Evolutionary conservation across 495 filamentous ascomycete genomes (phyloP), one percentile per base, ranked within the genome.

Genomic region (Tricharina praecox): DNA sequence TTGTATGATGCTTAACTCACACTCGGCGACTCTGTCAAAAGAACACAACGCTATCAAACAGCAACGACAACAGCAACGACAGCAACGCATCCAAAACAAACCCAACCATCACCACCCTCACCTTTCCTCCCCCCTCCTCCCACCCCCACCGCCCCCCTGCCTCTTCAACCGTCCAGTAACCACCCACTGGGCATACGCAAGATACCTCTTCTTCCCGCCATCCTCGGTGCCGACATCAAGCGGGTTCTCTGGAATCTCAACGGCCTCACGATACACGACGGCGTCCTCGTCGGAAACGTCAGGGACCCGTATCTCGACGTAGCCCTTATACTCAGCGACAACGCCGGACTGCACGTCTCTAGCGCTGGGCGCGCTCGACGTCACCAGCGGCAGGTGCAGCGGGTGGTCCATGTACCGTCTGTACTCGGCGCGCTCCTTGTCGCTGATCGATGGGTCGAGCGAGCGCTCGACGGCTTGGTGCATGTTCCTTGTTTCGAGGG

Each of bases 141-240:
- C 37, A 9, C 37, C 37, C 1, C 37, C 11, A 16, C 37, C 37
- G 10, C 41, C 9, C 47, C 48, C 59, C 45, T 51, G 45, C 11
- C 60, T 54, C 50, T 61, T 57, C 32, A 61, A 48, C 32, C 55
- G 51, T 23, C 58, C 58, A 4, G 57, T 61, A 32, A 38, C 71
- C 56, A 95, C 65, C 88, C 88, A 96, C 64, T 93, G 87, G 56
- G 78, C 68, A 64, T 97, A 97, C 0, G 86, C 84, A 64, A 86
- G 94, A 62, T 97, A 97, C 52, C 92, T 67, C 70, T 93, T 94
- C 70, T 90, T 95, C 26, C 68, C 66, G 39, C 73, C 68, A 62
- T 96, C 90, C 57, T 87, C 85, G 33, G 82, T 75, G 11, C 72
- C 76, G 13, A 96, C 88, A n/a, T 82, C 85, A 24, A 97, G 66